phyloP scores from a whole-genome alignment of 2,329 filamentous ascomycete genomes.

The Juglanconis juglandina region DNA sequence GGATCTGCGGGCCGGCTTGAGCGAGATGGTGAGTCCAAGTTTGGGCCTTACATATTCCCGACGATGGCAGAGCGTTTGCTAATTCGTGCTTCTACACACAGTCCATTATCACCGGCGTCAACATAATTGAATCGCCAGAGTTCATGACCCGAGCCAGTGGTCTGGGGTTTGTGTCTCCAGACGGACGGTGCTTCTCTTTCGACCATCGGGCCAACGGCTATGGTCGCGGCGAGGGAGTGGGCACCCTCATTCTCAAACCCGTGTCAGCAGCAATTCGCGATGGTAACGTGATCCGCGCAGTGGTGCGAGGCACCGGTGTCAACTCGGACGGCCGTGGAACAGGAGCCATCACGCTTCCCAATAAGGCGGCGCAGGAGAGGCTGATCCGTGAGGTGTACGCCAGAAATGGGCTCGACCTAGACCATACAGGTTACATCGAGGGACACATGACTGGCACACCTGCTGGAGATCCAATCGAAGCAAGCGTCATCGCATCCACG shows the following conservation, averaged over 20 bases:
- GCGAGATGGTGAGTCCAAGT: constrained; percentile 8
- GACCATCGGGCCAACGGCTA: constrained; percentile 14
- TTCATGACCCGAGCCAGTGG: constrained; percentile 26
- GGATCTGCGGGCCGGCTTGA: constrained; percentile 11
- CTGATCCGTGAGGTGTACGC: constrained; percentile 32
- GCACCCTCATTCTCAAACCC: constrained; percentile 9
- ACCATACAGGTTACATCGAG: constrained; percentile 29
- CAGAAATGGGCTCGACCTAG: constrained; percentile 23
- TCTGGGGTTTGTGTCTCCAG: constrained; percentile 11
- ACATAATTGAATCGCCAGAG: constrained; percentile 12
- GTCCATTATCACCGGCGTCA: constrained; percentile 15
- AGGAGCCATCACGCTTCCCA: constrained; percentile 36
- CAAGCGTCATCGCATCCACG: constrained; percentile 21
- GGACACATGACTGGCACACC: constrained; percentile 34
- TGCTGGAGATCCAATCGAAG: constrained; percentile 32
- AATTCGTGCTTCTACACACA: not conserved
- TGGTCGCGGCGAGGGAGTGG: constrained; percentile 10
- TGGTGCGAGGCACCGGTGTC: constrained; percentile 25
- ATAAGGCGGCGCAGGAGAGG: constrained; percentile 27
- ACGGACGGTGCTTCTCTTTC: constrained; percentile 12
- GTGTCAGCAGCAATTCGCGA: constrained; percentile 7
- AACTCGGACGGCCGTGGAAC: constrained; percentile 32
- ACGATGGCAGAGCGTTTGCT: not conserved
- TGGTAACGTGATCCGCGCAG: constrained; percentile 13
- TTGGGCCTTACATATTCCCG: not conserved